Base-by-base conservation (phyloP, 2,329 filamentous ascomycete genomes). In the Fusarium sterilihyphosum region DNA sequence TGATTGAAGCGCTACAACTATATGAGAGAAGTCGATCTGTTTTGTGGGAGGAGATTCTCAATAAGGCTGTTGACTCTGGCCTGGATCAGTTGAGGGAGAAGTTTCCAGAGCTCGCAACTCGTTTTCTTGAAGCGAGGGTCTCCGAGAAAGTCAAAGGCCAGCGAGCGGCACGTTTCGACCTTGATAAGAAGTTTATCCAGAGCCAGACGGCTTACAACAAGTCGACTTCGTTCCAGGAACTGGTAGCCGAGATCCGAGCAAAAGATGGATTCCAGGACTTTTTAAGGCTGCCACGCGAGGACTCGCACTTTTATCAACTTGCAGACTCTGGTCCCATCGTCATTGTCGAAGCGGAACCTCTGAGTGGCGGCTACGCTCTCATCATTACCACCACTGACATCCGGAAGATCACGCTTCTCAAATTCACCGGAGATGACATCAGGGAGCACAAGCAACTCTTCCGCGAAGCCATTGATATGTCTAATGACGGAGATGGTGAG, bases 1-100 rank as follows among this genome's bases (percentile, higher is more conserved):
- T n/a, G 5, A 6, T 52, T 7, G 57, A 60, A 4, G 43, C 43
- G 3, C 11, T 60, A 5, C 57, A 33, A 3, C 24, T 60, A 8
- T 60, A 60, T 31, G 41, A 60, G 43, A 38, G 57, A n/a, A 52
- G 33, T 20, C 57, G 43, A n/a, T 52, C 20, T 13, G 9, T 60
- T 3, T 16, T 60, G 9, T 60, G 57, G 57, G 57, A 40, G 11
- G 43, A 47, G 16, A 52, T 60, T 1, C 43, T 60, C 14, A 50
- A 52, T 12, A 52, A 38, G 22, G 24, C 8, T 2, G 20, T 4
- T 14, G 33, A 60, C 10, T 10, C 38, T 47, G 40, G 40, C 1
- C 6, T 47, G 6, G 18, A 26, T 9, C 1, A n/a, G 0, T 24
- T 58, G 8, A 58, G 8, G 4, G 40, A 13, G 3, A 10, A 26